A percentile compares a stretch with the other conserved stretches of the same genome.
Evolutionary conservation across 2,329 filamentous ascomycete genomes (phyloP).

Genomic region (Helotiales sp.): DNA sequence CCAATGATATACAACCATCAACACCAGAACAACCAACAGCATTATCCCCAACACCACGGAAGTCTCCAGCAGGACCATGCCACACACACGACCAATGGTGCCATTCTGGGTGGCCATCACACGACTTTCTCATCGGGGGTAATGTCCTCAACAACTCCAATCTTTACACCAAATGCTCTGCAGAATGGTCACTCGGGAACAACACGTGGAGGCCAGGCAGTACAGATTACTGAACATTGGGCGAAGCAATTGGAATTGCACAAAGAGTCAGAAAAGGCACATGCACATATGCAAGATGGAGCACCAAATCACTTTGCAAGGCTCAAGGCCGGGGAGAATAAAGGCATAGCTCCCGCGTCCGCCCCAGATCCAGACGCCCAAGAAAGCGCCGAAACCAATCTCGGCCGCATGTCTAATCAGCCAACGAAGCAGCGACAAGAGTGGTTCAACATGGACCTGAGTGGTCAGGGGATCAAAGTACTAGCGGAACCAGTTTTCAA

Average conservation of each 20-base stretch:
- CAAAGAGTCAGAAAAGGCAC: constrained; percentile 76
- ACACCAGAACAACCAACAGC: constrained; percentile 60
- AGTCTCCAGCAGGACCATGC: constrained; percentile 63
- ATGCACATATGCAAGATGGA: constrained; percentile 71
- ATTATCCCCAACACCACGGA: constrained; percentile 67
- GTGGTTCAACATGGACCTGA: constrained; percentile 93
- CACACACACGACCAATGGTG: constrained; percentile 58
- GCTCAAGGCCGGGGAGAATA: constrained; percentile 71
- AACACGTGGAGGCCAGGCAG: constrained; percentile 55
- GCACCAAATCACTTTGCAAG: constrained; percentile 74
- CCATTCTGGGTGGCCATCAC: constrained; percentile 60
- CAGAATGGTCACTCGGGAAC: constrained; percentile 61
- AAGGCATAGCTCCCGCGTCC: constrained; percentile 58
- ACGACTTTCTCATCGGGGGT: constrained; percentile 66
- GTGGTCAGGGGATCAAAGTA: constrained; percentile 90
- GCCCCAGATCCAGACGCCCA: constrained; percentile 45
- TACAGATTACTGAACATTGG: constrained; percentile 74
- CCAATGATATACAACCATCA: constrained; percentile 74
- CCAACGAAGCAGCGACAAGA: constrained; percentile 62
- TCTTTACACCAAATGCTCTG: constrained; percentile 57
- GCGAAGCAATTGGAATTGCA: constrained; percentile 82
- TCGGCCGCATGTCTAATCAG: constrained; percentile 64
- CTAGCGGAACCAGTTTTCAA: constrained; percentile 80
- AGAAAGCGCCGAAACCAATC: constrained; percentile 61
- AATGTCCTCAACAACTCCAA: constrained; percentile 65